Percentiles rank a stretch among this genome's conserved stretches.
Evolutionary conservation across 108 stramenopile species (phyloP).

Genomic region (Cyclotella atomus): DNA sequence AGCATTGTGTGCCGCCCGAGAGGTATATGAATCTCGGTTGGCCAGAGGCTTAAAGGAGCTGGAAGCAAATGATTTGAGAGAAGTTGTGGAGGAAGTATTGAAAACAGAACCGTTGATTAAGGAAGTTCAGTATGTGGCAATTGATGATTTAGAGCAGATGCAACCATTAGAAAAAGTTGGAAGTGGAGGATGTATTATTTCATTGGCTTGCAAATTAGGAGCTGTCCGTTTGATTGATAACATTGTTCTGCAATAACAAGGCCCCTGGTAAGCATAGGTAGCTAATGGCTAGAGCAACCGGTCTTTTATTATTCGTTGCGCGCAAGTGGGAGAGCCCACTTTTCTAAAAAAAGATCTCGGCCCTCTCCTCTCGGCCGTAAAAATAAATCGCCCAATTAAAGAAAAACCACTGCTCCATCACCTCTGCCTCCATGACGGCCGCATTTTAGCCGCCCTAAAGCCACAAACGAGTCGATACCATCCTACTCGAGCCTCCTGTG

Average conservation of each 20-base stretch:
- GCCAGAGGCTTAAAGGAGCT: conserved; percentile 45
- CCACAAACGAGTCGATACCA: too few species aligned
- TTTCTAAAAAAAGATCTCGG: too few species aligned
- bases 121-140: conserved; percentile 80
- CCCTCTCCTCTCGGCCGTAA: too few species aligned
- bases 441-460: too few species aligned
- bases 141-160: conserved; percentile 84
- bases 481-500: too few species aligned
- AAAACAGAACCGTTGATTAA: conserved; percentile 76
- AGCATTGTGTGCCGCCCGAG: conserved; percentile 70
- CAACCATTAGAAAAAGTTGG: conserved; percentile 60
- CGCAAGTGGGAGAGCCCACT: too few species aligned
- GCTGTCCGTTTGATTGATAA: conserved; percentile 90
- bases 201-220: conserved; percentile 82
- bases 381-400: too few species aligned
- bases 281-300: not conserved
- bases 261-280: not conserved
- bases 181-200: conserved; percentile 69
- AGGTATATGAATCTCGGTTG: conserved; percentile 44
- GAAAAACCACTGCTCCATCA: too few species aligned
- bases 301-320: not conserved
- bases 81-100: conserved; percentile 54
- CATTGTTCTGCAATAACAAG: conserved; percentile 57
- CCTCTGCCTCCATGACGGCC: too few species aligned
- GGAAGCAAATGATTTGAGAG: conserved; percentile 38